Conservation (phyloP, 2,329 filamentous ascomycete genomes). For the Scedosporium boydii region DNA sequence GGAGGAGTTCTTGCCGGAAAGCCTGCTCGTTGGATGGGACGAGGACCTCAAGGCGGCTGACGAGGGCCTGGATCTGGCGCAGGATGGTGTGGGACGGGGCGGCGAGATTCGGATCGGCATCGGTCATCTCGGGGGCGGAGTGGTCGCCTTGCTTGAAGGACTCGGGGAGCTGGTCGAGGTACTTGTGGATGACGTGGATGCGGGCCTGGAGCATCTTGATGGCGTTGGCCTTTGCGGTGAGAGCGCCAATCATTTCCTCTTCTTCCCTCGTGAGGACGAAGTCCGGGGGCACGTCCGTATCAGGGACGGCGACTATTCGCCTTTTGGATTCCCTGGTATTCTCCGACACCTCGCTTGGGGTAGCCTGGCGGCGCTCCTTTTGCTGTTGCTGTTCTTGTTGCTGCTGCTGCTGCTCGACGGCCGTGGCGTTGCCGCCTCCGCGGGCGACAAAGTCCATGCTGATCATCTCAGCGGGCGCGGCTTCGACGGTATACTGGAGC, state of each 20-base stretch:
- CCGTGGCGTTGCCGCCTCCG: conserved; percentile 71
- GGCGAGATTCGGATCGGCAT: conserved; percentile 7
- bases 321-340: conserved; percentile 13
- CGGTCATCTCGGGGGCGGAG: conserved; percentile 28
- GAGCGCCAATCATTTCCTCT: conserved; percentile 51
- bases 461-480: conserved; percentile 95
- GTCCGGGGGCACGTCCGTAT: conserved; percentile 20
- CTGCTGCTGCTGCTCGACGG: conserved; percentile 17
- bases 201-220: conserved; percentile 84
- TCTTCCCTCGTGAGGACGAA: conserved; percentile 46
- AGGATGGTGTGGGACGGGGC: conserved; percentile 61
- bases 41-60: conserved; percentile 74
- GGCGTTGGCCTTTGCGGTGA: conserved; percentile 84
- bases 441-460: conserved; percentile 87
- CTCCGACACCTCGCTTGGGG: not conserved
- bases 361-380: conserved; percentile 17
- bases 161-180: conserved; percentile 57
- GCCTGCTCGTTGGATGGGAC: conserved; percentile 57
- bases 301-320: conserved; percentile 18
- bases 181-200: conserved; percentile 62
- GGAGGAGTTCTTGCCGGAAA: conserved; percentile 61
- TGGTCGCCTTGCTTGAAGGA: conserved; percentile 22
- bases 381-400: conserved; percentile 11
- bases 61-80: conserved; percentile 77
- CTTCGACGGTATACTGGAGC: conserved; percentile 80